Evolutionary conservation across 2,329 filamentous ascomycete genomes (phyloP), one percentile per base, ranked within the genome.

Genomic region (Arthrobotrys sphaeroides): DNA sequence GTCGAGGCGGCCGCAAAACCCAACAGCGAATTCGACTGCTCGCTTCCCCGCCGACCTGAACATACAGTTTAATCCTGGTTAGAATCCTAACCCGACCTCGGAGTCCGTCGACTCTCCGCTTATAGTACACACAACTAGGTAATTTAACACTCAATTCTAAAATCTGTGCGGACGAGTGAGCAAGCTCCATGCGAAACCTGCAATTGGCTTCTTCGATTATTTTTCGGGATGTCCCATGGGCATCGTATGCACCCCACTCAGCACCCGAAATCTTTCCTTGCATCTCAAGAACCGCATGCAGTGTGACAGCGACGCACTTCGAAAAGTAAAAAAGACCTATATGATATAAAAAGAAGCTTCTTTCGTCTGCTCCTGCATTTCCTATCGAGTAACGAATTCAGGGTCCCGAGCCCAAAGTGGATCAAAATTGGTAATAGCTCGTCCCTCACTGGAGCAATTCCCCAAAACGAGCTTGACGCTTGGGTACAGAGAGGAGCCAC

Each of bases 351-450:
- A 72, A 72, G 67, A 72, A 72, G 53, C 62, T 67, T 61, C 61
- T 55, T 55, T 53, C 28, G 28, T 18, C 20, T 4, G 16, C 36
- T 66, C 59, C 61, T 68, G 62, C 62, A 68, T 62, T 67, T 67
- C 59, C n/a, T 53, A 57, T 72, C 67, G 49, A 72, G 62, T 68
- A 64, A 62, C 47, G 61, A 67, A 57, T 57, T 68, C 62, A 74
- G 55, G 62, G 70, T 74, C 53, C 53, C 28, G 10, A 38, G 16
- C 33, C 59, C 55, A 31, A 74, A 55, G 36, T 67, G 62, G 43
- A 62, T 62, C 70, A 16, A 51, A 74, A 67, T 68, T 68, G 70
- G 70, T 74, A 74, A 74, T 68, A 55, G 53, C 69, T 74, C 36
- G 53, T 47, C 36, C 47, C 47, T 72, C 49, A 72, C 67, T 72